A percentile compares a stretch with the other conserved stretches of the same genome.
phyloP scores from a whole-genome alignment of 495 filamentous ascomycete species.

The Talaromyces trachyspermus region DNA sequence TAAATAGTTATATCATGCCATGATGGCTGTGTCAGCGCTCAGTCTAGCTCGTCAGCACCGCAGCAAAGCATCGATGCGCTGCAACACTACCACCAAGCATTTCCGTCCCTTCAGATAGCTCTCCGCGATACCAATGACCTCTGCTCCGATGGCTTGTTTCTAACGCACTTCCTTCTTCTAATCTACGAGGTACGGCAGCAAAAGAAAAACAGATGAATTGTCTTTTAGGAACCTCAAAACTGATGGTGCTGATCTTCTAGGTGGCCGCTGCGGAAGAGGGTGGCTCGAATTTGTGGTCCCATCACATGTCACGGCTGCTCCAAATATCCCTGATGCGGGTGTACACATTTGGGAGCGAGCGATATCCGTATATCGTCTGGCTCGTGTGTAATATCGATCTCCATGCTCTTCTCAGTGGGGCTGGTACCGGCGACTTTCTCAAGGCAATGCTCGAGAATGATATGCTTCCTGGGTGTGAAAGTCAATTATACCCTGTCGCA shows the following conservation, averaged over 20 bases:
- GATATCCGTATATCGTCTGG: slow-evolving; percentile 47
- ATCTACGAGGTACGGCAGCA: slow-evolving; percentile 45
- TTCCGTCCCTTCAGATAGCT: slow-evolving; percentile 40
- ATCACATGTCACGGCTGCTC: slow-evolving; percentile 48
- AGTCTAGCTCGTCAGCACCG: slow-evolving; percentile 43
- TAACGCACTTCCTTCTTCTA: slow-evolving; percentile 54
- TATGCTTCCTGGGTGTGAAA: slow-evolving; percentile 37
- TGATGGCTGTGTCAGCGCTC: slow-evolving; percentile 53
- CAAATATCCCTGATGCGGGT: slow-evolving; percentile 41
- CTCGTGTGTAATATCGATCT: slow-evolving; percentile 50
- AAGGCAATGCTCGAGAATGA: slow-evolving; percentile 38
- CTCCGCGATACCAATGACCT: slow-evolving; percentile 41
- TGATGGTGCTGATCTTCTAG: too few species aligned
- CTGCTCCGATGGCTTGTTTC: slow-evolving; percentile 48
- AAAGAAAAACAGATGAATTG: too few species aligned
- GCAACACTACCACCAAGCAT: slow-evolving; percentile 50
- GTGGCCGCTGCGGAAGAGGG: slow-evolving; percentile 40
- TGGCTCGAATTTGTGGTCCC: slow-evolving; percentile 45
- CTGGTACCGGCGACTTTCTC: slow-evolving; percentile 44
- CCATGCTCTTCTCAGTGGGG: slow-evolving; percentile 48
- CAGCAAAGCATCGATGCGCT: slow-evolving; percentile 40
- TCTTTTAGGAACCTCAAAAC: too few species aligned
- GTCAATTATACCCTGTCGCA: slow-evolving; percentile 24
- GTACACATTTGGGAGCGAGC: slow-evolving; percentile 38
- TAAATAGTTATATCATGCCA: slow-evolving; percentile 49